Percentiles rank a stretch among this genome's conserved stretches.
These are phyloP conservation scores for Skeletonema menzelii DNA, from an alignment of 108 stramenopile genomes.

Conservation along the genomic window DNA sequence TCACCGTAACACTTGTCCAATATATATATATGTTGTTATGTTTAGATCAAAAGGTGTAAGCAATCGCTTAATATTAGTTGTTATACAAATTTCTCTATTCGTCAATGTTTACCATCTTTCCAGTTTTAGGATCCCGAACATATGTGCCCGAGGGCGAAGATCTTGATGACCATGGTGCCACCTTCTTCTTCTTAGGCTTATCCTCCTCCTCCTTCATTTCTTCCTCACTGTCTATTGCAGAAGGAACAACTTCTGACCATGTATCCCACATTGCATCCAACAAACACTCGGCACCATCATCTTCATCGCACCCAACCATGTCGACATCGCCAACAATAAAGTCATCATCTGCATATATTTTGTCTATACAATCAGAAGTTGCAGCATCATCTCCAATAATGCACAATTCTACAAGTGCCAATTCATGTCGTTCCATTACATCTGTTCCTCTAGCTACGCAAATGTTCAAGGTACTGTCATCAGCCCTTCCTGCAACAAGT, in stretches of 20 bases:
- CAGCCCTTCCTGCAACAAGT: constrained; percentile 49
- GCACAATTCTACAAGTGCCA: constrained; percentile 71
- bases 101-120: constrained; percentile 79
- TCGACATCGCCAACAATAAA: constrained; percentile 24
- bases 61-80: not conserved
- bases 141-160: constrained; percentile 77
- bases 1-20: not conserved
- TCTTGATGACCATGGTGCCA: constrained; percentile 75
- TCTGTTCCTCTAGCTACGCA: constrained; percentile 54
- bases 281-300: constrained; percentile 53
- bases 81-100: constrained; percentile 33
- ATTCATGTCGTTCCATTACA: constrained; percentile 68
- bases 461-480: constrained; percentile 47
- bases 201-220: constrained; percentile 17
- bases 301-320: constrained; percentile 34
- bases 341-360: constrained; percentile 18
- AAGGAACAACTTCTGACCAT: constrained; percentile 61
- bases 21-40: not conserved
- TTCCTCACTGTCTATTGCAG: not conserved
- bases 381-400: constrained; percentile 37
- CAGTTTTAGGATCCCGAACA: constrained; percentile 77
- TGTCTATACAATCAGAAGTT: constrained; percentile 30
- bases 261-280: constrained; percentile 54
- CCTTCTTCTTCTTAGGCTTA: constrained; percentile 38
- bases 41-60: not conserved